phyloP scores from a whole-genome alignment of 2,329 filamentous ascomycete species.

The Aspergillus pseudoviridinutans region DNA sequence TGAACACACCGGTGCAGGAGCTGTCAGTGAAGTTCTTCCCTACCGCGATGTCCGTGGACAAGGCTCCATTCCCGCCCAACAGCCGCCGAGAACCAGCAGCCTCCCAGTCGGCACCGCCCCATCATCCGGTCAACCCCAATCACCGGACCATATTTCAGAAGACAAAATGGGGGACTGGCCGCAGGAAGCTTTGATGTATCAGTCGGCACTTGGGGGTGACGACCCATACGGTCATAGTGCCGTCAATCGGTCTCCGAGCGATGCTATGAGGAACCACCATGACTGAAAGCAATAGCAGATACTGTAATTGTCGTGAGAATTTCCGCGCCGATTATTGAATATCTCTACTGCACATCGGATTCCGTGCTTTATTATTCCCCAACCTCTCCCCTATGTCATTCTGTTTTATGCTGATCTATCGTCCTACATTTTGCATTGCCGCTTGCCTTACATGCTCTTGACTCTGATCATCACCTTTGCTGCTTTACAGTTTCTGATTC shows the following conservation, averaged over 20 bases:
- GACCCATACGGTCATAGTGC: conserved; percentile 13
- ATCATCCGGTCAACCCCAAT: conserved; percentile 6
- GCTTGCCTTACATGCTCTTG: neutral
- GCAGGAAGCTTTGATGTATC: conserved; percentile 40
- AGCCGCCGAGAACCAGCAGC: conserved; percentile 24
- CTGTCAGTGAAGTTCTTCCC: conserved; percentile 9
- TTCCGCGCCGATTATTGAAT: neutral
- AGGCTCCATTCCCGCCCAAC: conserved; percentile 18
- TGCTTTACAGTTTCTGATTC: neutral
- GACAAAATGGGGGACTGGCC: conserved; percentile 36
- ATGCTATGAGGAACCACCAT: conserved; percentile 24
- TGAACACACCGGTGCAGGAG: conserved; percentile 7
- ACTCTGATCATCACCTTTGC: neutral
- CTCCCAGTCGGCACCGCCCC: conserved; percentile 13
- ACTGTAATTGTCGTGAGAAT: conserved; percentile 3
- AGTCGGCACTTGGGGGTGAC: conserved; percentile 24
- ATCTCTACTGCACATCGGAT: neutral
- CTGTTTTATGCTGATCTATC: neutral
- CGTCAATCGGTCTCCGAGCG: conserved; percentile 16
- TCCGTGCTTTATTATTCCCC: neutral
- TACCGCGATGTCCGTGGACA: conserved; percentile 10
- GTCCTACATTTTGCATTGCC: neutral
- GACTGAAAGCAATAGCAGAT: conserved; percentile 22
- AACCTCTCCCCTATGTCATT: neutral
- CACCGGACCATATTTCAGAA: conserved; percentile 18